Percentiles rank a stretch among this genome's conserved stretches.
Evolutionary conservation across 257 asterid species (phyloP).

Genomic region (Petrea volubilis): DNA sequence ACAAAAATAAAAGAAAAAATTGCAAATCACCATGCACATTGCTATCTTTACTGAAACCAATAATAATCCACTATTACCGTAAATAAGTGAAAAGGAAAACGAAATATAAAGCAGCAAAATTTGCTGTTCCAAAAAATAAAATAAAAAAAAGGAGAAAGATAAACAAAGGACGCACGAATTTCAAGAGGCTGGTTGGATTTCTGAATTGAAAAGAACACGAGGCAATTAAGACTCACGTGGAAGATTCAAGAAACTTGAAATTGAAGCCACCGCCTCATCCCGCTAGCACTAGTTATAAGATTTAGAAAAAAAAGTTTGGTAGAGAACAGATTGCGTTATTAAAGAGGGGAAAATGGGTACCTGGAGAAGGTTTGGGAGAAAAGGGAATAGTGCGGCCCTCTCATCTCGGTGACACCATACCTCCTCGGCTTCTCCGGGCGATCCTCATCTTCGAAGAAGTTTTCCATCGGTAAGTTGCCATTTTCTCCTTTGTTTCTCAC

Average conservation of each 20-base stretch:
- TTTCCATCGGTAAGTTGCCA: constrained; percentile 79
- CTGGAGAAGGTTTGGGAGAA: constrained; percentile 71
- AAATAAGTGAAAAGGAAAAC: no score
- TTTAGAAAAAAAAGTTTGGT: not conserved
- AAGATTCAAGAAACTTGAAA: constrained; percentile 4
- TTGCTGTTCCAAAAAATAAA: not conserved
- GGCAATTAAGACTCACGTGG: not conserved
- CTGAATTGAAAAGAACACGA: not conserved
- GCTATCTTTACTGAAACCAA: not conserved
- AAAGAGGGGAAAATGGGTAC: constrained; percentile 25
- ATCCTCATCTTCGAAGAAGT: constrained; percentile 85
- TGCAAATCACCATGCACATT: not conserved
- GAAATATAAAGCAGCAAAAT: no score
- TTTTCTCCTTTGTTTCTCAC: constrained; percentile 17
- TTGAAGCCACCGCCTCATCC: constrained; percentile 13
- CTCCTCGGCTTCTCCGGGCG: constrained; percentile 93
- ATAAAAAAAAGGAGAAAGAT: not conserved
- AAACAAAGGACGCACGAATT: not conserved
- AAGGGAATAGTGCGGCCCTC: constrained; percentile 73
- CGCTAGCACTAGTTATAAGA: not conserved
- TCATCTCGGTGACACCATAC: constrained; percentile 84
- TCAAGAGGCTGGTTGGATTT: not conserved
- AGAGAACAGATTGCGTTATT: not conserved
- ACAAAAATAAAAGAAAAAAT: not conserved
- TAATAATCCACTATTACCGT: not conserved